These are phyloP conservation scores for Phaeosphaeriaceae sp. DNA, from an alignment of 2,329 filamentous ascomycete genomes.

Conservation along the genomic window DNA sequence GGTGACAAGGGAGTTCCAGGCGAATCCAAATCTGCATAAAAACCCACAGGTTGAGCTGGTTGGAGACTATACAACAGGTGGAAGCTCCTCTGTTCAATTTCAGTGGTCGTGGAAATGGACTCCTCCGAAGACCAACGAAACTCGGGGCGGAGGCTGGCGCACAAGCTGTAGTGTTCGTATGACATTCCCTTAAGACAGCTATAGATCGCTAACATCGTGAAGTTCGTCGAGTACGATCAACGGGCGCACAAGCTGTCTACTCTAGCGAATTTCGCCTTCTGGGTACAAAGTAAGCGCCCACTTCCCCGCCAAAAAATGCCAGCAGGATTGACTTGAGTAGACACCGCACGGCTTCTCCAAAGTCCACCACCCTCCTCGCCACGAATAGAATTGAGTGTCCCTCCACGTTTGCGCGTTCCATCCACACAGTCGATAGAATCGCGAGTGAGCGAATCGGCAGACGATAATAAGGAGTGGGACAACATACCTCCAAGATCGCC, in stretches of 20 bases:
- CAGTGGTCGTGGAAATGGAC: slow-evolving; percentile 98
- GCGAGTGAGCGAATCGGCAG: slow-evolving; percentile 74
- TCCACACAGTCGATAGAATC: slow-evolving; percentile 88
- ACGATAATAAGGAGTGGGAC: slow-evolving; percentile 50
- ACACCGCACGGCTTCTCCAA: slow-evolving; percentile 47
- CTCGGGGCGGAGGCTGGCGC: slow-evolving; percentile 89
- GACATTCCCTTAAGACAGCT: background rate
- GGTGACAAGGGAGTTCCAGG: slow-evolving; percentile 93
- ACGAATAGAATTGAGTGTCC: slow-evolving; percentile 73
- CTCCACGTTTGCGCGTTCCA: slow-evolving; percentile 80
- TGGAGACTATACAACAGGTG: slow-evolving; percentile 86
- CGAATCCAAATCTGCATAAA: slow-evolving; percentile 96
- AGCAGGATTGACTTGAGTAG: slow-evolving; percentile 28
- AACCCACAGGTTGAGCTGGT: slow-evolving; percentile 94
- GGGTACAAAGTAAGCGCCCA: slow-evolving; percentile 76
- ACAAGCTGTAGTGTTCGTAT: slow-evolving; percentile 83
- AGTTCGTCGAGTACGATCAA: slow-evolving; percentile 98
- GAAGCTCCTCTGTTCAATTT: slow-evolving; percentile 84
- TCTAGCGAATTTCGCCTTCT: slow-evolving; percentile 92
- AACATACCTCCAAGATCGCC: slow-evolving; percentile 54
- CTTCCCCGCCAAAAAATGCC: background rate
- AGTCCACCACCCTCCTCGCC: slow-evolving; percentile 64
- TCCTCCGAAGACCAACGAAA: slow-evolving; percentile 80
- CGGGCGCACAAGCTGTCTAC: slow-evolving; percentile 87
- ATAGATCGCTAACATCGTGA: slow-evolving; percentile 26